These are phyloP conservation scores for Malus sieversii DNA, from an alignment of 306 rosid species.

Conservation along the genomic window DNA sequence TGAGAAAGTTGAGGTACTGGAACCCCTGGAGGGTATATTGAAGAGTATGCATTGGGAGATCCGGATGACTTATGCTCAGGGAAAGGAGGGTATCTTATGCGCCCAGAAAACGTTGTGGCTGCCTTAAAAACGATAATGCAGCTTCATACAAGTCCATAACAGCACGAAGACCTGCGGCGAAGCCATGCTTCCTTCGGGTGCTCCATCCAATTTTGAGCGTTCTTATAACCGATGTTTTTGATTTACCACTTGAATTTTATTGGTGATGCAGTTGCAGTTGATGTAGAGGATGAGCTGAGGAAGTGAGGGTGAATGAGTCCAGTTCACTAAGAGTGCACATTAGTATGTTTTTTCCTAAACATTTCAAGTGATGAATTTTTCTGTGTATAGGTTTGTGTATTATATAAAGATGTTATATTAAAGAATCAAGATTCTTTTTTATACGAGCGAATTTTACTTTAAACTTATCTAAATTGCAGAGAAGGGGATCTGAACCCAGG, in stretches of 20 bases:
- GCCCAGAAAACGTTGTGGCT: constrained; percentile 81
- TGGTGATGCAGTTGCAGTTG: background rate
- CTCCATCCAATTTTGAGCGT: background rate
- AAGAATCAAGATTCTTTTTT: background rate
- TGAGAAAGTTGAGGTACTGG: constrained; percentile 70
- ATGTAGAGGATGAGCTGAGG: background rate
- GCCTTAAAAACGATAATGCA: constrained; percentile 36
- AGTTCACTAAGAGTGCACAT: background rate
- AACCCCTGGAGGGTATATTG: constrained; percentile 65
- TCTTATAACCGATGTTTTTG: background rate
- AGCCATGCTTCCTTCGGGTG: background rate
- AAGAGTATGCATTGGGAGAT: constrained; percentile 77
- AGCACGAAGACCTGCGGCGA: background rate
- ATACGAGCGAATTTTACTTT: no score
- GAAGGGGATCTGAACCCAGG: background rate
- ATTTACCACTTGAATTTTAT: background rate
- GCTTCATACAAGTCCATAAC: background rate
- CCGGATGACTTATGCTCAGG: constrained; percentile 62
- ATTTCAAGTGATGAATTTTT: background rate
- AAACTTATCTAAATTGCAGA: no score
- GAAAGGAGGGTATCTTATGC: constrained; percentile 74
- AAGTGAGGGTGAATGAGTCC: background rate
- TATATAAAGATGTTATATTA: background rate
- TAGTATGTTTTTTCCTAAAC: background rate
- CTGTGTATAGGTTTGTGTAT: background rate